Evolutionary conservation across 148 eudicot genomes (phyloP), one percentile per base, ranked within the genome.

Genomic region (Salicornia ramosissima): DNA sequence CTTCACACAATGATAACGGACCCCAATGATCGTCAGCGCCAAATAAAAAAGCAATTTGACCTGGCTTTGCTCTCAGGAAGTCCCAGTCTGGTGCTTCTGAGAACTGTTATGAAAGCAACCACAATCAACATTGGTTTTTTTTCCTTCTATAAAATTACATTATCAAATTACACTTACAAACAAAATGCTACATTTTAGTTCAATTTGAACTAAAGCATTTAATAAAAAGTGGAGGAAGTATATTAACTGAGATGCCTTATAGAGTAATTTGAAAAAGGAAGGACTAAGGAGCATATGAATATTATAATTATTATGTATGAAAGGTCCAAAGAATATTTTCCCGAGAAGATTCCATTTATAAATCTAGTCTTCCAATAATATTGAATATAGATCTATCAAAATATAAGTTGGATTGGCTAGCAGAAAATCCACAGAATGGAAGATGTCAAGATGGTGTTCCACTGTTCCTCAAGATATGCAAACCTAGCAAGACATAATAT

Each of bases 1-100:
- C 89, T 77, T 92, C 93, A 77, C 70, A 80, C 70, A 92, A 62
- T 68, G 88, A 76, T 71, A 89, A 63, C 61, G 97, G 93, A 80
- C 89, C 96, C 97, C 97, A 92, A 64, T 92, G 97, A 78, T 92
- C 97, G 63, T 89, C 89, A 43, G 36, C 47, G 33, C 93, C 96
- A 54, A 89, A 92, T 49, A 89, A 73, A 80, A 92, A 86, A 52
- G 96, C 87, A 21, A 89, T 71, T 73, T 80, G 86, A 76, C 71
- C 81, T 70, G 80, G 80, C 74, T 83, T 89, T 40, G 65, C 77
- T 77, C 83, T 86, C 82, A 92, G 78, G 76, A 89, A 92, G 56
- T 79, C 80, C 96, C 87, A 89, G 64, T 92, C 93, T 33, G 93
- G 97, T 77, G 71, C 75, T 80, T 84, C 86, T 63, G 85, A 71